Evolutionary conservation across 352 stramenopile genomes (phyloP), one percentile per base, ranked within the genome.

Genomic region (Globisporangium solare): DNA sequence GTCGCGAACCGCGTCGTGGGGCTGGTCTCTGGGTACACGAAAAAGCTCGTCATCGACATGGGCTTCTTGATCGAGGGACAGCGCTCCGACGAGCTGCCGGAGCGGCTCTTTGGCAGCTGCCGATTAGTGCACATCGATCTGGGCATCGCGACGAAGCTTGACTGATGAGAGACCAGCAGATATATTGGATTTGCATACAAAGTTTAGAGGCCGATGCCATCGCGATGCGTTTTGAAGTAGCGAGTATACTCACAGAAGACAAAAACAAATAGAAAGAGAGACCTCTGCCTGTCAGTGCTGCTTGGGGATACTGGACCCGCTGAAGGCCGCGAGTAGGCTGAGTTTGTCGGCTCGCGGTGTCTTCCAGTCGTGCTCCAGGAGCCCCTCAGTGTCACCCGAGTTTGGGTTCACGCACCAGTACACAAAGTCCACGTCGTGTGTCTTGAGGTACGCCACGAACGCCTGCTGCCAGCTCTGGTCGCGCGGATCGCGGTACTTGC

Each of bases 41-140:
- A 92, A 63, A 92, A 89, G 53, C 68, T 92, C 41, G 79, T 92
- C 46, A 88, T 92, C 54, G 79, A 92, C 65, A 89, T 92, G 79
- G 79, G 79, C 22, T 92, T 88, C 47, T 47, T 92, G 42, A 42
- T 92, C 39, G 79, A 92, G 59, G 79, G 71, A 18, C 79, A 87
- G 49, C 76, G 70, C 24, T 47, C 66, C 0, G 76, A 92, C 20
- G 81, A 92, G 46, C 63, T 92, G 8, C 81, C 81, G 10, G 81
- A 92, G 56, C 70, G 81, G 42, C 68, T 92, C 22, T 86, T 92
- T 51, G 81, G 81, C 14, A 84, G 50, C 54, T 69, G 60, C 18
- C 75, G 81, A 11, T 58, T 92, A 42, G 70, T 85, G 27, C 78
- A 88, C 66, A 68, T 89, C 22, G 81, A 92, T 58, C 56, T 91